phyloP scores from a whole-genome alignment of 2,329 filamentous ascomycete genomes.

The Penicillium polonicum region DNA sequence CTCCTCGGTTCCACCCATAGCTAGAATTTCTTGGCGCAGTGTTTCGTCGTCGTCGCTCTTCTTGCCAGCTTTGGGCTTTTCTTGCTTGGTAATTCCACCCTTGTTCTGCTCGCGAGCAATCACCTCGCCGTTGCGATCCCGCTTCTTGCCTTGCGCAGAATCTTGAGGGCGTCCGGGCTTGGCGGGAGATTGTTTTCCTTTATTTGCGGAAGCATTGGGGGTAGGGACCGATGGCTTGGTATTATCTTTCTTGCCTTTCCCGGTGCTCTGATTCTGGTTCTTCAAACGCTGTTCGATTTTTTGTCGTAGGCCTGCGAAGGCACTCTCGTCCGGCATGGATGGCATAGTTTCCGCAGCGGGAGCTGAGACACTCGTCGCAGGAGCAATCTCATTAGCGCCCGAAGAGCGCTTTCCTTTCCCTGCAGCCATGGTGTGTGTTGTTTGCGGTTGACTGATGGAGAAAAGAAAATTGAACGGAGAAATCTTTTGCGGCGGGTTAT shows the following conservation, averaged over 20 bases:
- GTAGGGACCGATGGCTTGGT: slow-evolving; percentile 25
- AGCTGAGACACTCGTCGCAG: slow-evolving; percentile 17
- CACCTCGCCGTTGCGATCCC: slow-evolving; percentile 47
- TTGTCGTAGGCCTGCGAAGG: slow-evolving; percentile 43
- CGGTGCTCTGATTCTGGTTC: slow-evolving; percentile 32
- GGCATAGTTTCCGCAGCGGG: slow-evolving; percentile 22
- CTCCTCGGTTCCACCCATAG: slow-evolving; percentile 51
- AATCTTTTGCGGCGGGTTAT: slow-evolving; percentile 31
- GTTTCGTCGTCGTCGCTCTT: slow-evolving; percentile 29
- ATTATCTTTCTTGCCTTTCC: slow-evolving; percentile 34
- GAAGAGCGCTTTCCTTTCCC: slow-evolving; percentile 38
- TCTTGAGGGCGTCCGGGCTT: slow-evolving; percentile 28
- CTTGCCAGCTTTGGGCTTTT: slow-evolving; percentile 13
- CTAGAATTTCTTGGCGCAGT: slow-evolving; percentile 46
- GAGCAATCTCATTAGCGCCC: slow-evolving; percentile 20
- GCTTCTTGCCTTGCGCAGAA: slow-evolving; percentile 43
- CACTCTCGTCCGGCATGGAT: slow-evolving; percentile 39
- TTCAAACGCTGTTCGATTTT: slow-evolving; percentile 44
- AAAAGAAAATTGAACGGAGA: slow-evolving; percentile 28
- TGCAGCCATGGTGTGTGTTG: slow-evolving; percentile 37
- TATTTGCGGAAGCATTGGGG: slow-evolving; percentile 27
- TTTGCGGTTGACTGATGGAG: slow-evolving; percentile 15
- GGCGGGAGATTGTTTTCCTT: slow-evolving; percentile 21
- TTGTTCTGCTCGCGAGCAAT: slow-evolving; percentile 40
- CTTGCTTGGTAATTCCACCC: slow-evolving; percentile 21